phyloP scores from a whole-genome alignment of 768 basidiomycete species.

The Auricularia sp. region DNA sequence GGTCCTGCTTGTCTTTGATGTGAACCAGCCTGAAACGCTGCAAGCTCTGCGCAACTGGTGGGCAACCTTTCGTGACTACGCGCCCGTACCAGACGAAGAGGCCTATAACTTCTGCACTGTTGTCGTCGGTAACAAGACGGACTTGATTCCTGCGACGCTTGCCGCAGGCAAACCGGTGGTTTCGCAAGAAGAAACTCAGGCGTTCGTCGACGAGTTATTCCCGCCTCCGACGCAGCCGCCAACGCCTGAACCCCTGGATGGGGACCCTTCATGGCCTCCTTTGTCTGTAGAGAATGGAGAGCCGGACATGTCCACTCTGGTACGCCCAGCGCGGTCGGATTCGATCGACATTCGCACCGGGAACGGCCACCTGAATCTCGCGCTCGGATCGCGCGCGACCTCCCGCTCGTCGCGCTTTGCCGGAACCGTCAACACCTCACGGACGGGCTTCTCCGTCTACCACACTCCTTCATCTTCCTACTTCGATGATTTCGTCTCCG shows the following conservation, averaged over 20 bases:
- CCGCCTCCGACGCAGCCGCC: slow-evolving; percentile 21
- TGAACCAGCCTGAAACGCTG: slow-evolving; percentile 55
- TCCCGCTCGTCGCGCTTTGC: slow-evolving; percentile 31
- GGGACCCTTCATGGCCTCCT: not conserved
- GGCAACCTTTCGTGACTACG: slow-evolving; percentile 57
- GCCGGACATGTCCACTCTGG: not conserved
- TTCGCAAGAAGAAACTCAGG: slow-evolving; percentile 35
- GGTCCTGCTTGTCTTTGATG: slow-evolving; percentile 71
- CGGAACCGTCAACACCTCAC: slow-evolving; percentile 48
- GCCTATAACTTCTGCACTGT: slow-evolving; percentile 57
- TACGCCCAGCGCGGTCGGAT: slow-evolving; percentile 16
- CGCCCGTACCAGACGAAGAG: slow-evolving; percentile 58
- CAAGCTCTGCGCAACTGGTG: slow-evolving; percentile 61
- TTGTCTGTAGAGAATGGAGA: not conserved
- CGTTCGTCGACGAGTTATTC: slow-evolving; percentile 49
- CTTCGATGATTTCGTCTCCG: slow-evolving; percentile 44
- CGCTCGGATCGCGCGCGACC: slow-evolving; percentile 36
- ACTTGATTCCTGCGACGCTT: slow-evolving; percentile 30
- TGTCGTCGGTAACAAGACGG: slow-evolving; percentile 65
- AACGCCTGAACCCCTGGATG: not conserved
- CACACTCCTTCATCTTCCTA: slow-evolving; percentile 76
- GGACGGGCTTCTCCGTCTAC: slow-evolving; percentile 51
- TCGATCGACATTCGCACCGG: slow-evolving; percentile 21
- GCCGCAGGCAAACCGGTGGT: slow-evolving; percentile 14
- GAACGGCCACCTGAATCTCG: not conserved